These are phyloP conservation scores for Microbotryomycetes sp. DNA, from an alignment of 1,284 basidiomycete genomes.

Conservation along the genomic window DNA sequence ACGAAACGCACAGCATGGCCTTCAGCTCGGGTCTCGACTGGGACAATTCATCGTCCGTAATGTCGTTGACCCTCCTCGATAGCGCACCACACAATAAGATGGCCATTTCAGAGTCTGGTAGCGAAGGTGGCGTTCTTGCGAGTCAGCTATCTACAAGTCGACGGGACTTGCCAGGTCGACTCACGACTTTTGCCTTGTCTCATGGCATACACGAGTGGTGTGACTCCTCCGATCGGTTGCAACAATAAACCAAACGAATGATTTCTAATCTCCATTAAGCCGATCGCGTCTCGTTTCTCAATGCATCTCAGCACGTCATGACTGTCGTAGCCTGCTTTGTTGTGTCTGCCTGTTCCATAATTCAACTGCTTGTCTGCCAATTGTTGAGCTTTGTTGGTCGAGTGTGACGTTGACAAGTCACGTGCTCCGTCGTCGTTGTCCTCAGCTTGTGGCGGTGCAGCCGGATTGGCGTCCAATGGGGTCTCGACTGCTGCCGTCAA, in stretches of 20 bases:
- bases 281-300: conserved; percentile 26
- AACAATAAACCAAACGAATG: conserved; percentile 23
- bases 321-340: conserved; percentile 11
- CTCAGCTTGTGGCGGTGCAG: not conserved
- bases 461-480: conserved; percentile 2
- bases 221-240: conserved; percentile 2
- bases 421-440: not conserved
- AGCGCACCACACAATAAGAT: conserved; percentile 34
- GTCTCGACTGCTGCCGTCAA: conserved; percentile 6
- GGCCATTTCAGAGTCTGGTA: conserved; percentile 30
- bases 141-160: not conserved
- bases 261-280: conserved; percentile 20
- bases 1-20: conserved; percentile 22
- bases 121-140: not conserved
- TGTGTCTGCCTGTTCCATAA: not conserved
- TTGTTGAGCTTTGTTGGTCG: not conserved
- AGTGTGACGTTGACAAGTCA: not conserved
- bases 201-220: conserved; percentile 27
- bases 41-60: conserved; percentile 30
- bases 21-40: conserved; percentile 13
- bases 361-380: not conserved
- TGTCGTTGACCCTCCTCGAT: conserved; percentile 32
- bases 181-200: conserved; percentile 12
- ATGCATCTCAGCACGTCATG: conserved; percentile 24
- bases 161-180: not conserved